phyloP scores from a whole-genome alignment of 306 rosid species.

The Benincasa hispida region DNA sequence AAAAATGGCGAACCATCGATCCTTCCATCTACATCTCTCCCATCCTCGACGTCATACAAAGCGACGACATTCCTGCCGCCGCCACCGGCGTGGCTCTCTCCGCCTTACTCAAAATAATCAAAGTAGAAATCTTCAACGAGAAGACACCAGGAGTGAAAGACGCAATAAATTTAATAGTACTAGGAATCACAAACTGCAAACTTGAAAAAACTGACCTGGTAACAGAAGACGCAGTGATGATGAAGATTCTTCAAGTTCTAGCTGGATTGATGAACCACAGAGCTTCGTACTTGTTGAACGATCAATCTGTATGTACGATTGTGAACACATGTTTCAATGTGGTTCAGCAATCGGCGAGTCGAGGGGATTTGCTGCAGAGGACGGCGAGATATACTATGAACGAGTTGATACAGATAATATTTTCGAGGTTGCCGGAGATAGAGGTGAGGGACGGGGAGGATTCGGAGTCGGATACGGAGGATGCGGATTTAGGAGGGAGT shows the following conservation, averaged over 20 bases:
- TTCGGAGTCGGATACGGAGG: slow-evolving; percentile 40
- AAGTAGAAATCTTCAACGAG: slow-evolving; percentile 52
- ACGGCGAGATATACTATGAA: slow-evolving; percentile 70
- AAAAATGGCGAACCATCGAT: slow-evolving; percentile 63
- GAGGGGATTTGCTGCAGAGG: slow-evolving; percentile 67
- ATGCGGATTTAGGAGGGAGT: slow-evolving; percentile 16
- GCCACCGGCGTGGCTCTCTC: slow-evolving; percentile 75
- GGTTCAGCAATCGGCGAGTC: slow-evolving; percentile 47
- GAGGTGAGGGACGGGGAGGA: slow-evolving; percentile 24
- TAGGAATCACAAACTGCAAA: slow-evolving; percentile 48
- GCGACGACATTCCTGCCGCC: slow-evolving; percentile 53
- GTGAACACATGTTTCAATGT: slow-evolving; percentile 69
- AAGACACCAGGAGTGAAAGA: slow-evolving; percentile 51
- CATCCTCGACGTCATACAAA: slow-evolving; percentile 60
- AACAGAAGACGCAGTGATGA: slow-evolving; percentile 71
- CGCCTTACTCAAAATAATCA: slow-evolving; percentile 53
- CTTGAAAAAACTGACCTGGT: slow-evolving; percentile 59
- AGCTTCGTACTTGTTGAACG: slow-evolving; percentile 42
- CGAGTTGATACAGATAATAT: slow-evolving; percentile 62
- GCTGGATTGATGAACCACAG: slow-evolving; percentile 44
- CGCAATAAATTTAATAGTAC: slow-evolving; percentile 34
- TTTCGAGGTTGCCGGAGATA: slow-evolving; percentile 45
- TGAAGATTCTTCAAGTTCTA: slow-evolving; percentile 61
- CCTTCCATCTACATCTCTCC: slow-evolving; percentile 66
- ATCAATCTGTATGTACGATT: slow-evolving; percentile 52